Conservation (phyloP, 352 stramenopile species). For the Phytopythium helicoides region DNA sequence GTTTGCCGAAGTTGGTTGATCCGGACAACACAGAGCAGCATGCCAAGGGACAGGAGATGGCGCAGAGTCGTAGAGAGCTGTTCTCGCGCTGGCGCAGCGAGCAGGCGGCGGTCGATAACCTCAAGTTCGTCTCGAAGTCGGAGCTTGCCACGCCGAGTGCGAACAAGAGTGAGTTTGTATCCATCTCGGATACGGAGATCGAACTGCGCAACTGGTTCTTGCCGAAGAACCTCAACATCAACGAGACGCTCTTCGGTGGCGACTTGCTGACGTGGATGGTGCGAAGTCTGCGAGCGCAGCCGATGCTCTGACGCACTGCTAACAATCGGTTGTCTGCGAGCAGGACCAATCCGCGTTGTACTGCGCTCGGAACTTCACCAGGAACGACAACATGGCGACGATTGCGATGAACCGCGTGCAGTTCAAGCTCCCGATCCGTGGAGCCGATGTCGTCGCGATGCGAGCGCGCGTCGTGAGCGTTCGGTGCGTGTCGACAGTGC, state of each 20-base stretch:
- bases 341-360: slow-evolving; percentile 64
- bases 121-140: slow-evolving; percentile 26
- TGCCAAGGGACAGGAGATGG: slow-evolving; percentile 32
- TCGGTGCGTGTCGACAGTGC: too few species aligned
- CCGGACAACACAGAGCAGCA: slow-evolving; percentile 33
- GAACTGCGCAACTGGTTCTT: slow-evolving; percentile 74
- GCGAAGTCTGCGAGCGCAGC: too few species aligned
- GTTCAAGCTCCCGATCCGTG: slow-evolving; percentile 65
- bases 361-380: slow-evolving; percentile 68
- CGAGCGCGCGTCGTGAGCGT: slow-evolving; percentile 62
- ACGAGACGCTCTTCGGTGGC: slow-evolving; percentile 67
- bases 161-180: slow-evolving; percentile 37
- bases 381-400: slow-evolving; percentile 74
- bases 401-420: slow-evolving; percentile 74
- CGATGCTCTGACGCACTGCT: too few species aligned
- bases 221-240: slow-evolving; percentile 67
- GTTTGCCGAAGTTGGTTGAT: slow-evolving; percentile 43
- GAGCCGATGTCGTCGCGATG: slow-evolving; percentile 55
- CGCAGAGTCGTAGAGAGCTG: slow-evolving; percentile 35
- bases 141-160: slow-evolving; percentile 27
- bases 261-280: slow-evolving; percentile 65
- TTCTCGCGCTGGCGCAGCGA: slow-evolving; percentile 36
- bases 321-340: not conserved
- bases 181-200: slow-evolving; percentile 56
- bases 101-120: slow-evolving; percentile 40